Evolutionary conservation across 306 rosid genomes (phyloP).

Genomic region (Medicago lupulina): DNA sequence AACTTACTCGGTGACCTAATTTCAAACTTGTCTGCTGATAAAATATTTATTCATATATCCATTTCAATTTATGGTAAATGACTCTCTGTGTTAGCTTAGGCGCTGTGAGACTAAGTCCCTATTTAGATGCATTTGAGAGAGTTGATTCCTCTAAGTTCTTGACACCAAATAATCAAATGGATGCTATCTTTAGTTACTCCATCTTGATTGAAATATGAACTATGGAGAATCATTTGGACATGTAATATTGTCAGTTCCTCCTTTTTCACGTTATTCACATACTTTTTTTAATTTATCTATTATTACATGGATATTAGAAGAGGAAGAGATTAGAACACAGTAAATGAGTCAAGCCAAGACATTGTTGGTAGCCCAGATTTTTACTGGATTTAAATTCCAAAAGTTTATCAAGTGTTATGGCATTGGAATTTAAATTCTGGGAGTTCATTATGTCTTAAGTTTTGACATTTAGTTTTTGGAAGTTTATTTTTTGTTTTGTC

Average conservation of each 20-base stretch:
- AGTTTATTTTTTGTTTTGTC: background rate
- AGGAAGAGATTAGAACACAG: background rate
- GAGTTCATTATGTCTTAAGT: background rate
- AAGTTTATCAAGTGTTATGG: background rate
- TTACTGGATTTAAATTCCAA: too few relatives aligned
- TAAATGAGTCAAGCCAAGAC: too few relatives aligned
- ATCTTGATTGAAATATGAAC: background rate
- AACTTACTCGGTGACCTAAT: background rate
- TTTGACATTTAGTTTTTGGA: background rate
- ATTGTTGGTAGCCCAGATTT: too few relatives aligned
- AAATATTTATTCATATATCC: background rate
- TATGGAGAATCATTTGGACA: background rate
- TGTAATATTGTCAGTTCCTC: background rate
- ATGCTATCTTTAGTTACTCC: background rate
- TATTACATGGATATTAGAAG: background rate
- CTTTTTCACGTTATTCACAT: background rate
- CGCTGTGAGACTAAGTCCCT: background rate
- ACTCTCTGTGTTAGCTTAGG: conserved; percentile 12
- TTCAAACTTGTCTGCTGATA: conserved; percentile 10
- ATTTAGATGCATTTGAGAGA: conserved; percentile 1
- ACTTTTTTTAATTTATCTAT: background rate
- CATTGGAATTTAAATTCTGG: background rate
- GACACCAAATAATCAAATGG: conserved; percentile 8
- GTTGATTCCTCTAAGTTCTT: background rate
- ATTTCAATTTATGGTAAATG: background rate